Evolutionary conservation across 441 rosid genomes (phyloP).

Genomic region (Erodium moschatum): DNA sequence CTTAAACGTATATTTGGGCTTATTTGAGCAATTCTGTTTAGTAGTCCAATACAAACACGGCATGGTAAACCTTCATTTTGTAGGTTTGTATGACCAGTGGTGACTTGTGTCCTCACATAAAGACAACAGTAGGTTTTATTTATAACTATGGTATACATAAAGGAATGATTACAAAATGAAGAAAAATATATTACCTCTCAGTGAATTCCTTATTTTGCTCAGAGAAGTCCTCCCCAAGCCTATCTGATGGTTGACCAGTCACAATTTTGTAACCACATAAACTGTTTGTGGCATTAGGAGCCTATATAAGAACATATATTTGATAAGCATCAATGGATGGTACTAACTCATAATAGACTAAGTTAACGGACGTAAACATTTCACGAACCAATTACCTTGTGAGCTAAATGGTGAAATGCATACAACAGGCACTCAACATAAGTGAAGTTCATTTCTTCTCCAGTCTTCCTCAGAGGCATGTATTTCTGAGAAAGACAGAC

Average conservation of each 20-base stretch:
- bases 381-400: conserved; percentile 39
- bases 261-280: conserved; percentile 93
- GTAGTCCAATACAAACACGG: too few relatives aligned
- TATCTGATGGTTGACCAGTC: conserved; percentile 98
- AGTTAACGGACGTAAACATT: conserved; percentile 12
- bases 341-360: neutral
- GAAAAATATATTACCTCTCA: conserved; percentile 46
- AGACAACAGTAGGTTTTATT: neutral
- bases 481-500: conserved; percentile 42
- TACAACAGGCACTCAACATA: conserved; percentile 84
- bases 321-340: conserved; percentile 20
- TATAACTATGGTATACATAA: neutral
- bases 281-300: conserved; percentile 90
- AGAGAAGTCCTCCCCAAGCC: conserved; percentile 96
- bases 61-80: too few relatives aligned
- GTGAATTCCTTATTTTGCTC: conserved; percentile 72
- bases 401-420: conserved; percentile 76
- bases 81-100: neutral
- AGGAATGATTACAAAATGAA: neutral
- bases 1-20: too few relatives aligned
- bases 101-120: neutral
- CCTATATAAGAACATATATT: conserved; percentile 38
- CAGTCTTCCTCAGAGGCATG: conserved; percentile 86
- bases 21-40: too few relatives aligned
- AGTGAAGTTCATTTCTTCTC: conserved; percentile 89